Percentiles rank a stretch among this genome's conserved stretches.
Conservation (phyloP, 1,139 yeast species). For the Geotrichum aggregatum region DNA sequence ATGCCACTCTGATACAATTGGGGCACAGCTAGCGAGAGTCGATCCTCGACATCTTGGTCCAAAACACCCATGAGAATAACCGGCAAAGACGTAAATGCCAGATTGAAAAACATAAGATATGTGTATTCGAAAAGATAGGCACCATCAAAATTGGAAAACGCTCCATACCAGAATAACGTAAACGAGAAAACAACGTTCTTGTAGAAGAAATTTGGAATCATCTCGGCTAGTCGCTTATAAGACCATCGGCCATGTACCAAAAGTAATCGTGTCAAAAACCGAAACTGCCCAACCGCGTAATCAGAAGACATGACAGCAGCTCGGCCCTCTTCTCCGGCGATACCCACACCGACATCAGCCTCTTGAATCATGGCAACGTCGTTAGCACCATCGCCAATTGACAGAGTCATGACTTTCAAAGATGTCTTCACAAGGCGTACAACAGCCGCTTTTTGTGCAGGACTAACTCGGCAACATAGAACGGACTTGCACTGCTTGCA, state of each 20-base stretch:
- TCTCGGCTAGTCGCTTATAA: constrained; percentile 81
- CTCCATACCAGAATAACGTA: constrained; percentile 90
- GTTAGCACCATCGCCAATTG: constrained; percentile 97
- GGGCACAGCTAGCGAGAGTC: constrained; percentile 76
- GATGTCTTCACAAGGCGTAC: constrained; percentile 81
- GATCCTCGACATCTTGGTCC: constrained; percentile 88
- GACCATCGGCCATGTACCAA: constrained; percentile 97
- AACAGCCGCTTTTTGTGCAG: constrained; percentile 94
- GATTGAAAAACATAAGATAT: constrained; percentile 82
- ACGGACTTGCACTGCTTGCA: constrained; percentile 95
- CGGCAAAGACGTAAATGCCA: constrained; percentile 93
- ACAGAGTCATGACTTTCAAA: constrained; percentile 80
- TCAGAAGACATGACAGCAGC: constrained; percentile 99
- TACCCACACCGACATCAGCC: constrained; percentile 97
- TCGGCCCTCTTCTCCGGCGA: constrained; percentile 96
- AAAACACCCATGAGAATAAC: constrained; percentile 84
- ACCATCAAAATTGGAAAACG: constrained; percentile 81
- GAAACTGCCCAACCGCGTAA: constrained; percentile 92
- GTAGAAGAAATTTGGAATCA: constrained; percentile 90
- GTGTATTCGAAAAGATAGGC: constrained; percentile 90
- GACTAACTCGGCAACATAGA: constrained; percentile 94
- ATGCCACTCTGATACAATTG: constrained; percentile 84
- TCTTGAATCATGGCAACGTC: constrained; percentile 99
- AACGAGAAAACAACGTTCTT: constrained; percentile 86
- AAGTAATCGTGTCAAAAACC: constrained; percentile 71